Evolutionary conservation across 2,329 filamentous ascomycete species (phyloP).

Genomic region (Penicillium sp.): DNA sequence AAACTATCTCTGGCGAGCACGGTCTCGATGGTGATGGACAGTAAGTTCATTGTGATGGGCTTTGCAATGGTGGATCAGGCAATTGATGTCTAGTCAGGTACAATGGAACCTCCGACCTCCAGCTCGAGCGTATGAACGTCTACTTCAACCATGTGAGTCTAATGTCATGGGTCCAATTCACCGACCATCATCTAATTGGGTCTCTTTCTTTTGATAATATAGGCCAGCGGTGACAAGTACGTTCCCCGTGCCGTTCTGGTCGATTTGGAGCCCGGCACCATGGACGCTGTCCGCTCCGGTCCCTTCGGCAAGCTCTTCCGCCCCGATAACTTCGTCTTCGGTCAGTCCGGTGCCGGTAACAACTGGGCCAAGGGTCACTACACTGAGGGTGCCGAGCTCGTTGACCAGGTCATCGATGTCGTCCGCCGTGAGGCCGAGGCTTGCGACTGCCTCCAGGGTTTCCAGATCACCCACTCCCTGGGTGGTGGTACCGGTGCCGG

Average conservation of each 20-base stretch:
- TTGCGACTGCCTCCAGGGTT: slow-evolving; percentile 99
- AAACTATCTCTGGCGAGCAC: slow-evolving; percentile 85
- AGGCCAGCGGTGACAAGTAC: slow-evolving; percentile 98
- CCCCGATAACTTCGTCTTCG: slow-evolving; percentile 99
- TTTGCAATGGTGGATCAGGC: slow-evolving; percentile 12
- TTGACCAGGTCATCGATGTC: slow-evolving; percentile 96
- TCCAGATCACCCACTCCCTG: slow-evolving; percentile 99
- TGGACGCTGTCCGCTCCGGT: slow-evolving; percentile 97
- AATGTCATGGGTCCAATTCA: not conserved
- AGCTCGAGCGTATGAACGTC: slow-evolving; percentile 99
- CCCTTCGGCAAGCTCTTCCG: slow-evolving; percentile 99
- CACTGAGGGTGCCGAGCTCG: slow-evolving; percentile 98
- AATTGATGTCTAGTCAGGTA: slow-evolving; percentile 60
- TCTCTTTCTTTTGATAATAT: slow-evolving; percentile 2
- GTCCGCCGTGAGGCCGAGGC: slow-evolving; percentile 98
- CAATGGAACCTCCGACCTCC: slow-evolving; percentile 96
- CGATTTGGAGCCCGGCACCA: slow-evolving; percentile 98
- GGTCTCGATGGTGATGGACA: slow-evolving; percentile 76
- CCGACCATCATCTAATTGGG: not conserved
- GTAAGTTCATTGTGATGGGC: not conserved
- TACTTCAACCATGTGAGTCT: slow-evolving; percentile 87
- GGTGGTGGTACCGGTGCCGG: slow-evolving; percentile 99
- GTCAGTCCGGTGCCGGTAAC: slow-evolving; percentile 99
- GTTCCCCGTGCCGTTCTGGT: slow-evolving; percentile 98
- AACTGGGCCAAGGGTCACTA: slow-evolving; percentile 99